A percentile compares a stretch with the other conserved stretches of the same genome.
phyloP scores from a whole-genome alignment of 768 basidiomycete genomes.

The Wakefieldia striispora region DNA sequence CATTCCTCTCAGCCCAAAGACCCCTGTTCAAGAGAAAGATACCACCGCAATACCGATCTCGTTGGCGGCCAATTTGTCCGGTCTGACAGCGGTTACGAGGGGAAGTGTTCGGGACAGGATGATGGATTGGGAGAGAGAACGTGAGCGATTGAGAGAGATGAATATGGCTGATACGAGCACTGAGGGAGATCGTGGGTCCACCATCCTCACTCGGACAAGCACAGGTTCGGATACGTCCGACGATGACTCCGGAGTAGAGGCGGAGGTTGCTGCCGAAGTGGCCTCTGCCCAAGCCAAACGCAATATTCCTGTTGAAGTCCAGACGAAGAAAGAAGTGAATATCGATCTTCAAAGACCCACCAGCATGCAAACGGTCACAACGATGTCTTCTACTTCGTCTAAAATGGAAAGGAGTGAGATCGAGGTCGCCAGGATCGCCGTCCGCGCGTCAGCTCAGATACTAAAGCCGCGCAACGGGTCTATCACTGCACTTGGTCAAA shows the following conservation, averaged over 20 bases:
- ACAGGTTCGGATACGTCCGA: conserved; percentile 21
- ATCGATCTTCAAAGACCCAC: conserved; percentile 3
- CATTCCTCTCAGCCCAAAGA: conserved; percentile 14
- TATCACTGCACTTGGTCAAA: conserved; percentile 16
- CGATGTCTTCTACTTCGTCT: conserved; percentile 19
- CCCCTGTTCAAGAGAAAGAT: conserved; percentile 14
- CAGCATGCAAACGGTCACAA: conserved; percentile 13
- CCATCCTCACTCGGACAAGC: conserved; percentile 16
- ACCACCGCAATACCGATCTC: conserved; percentile 8
- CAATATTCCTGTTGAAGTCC: conserved; percentile 1
- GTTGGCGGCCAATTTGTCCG: conserved; percentile 17
- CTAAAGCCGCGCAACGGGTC: conserved; percentile 25
- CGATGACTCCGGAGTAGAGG: conserved; percentile 26
- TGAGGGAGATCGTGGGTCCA: conserved; percentile 36
- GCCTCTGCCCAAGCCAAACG: conserved; percentile 6
- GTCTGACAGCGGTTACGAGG: conserved; percentile 16
- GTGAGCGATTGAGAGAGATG: conserved; percentile 68
- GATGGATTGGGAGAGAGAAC: conserved; percentile 74
- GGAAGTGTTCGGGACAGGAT: conserved; percentile 56
- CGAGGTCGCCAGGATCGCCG: conserved; percentile 29
- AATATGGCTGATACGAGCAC: conserved; percentile 56
- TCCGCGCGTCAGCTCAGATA: conserved; percentile 30
- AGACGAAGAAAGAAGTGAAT: neutral
- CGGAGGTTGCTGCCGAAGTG: conserved; percentile 26
- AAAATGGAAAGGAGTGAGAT: conserved; percentile 28